Percentiles rank a stretch among this genome's conserved stretches.
Conservation (phyloP, 2,329 filamentous ascomycete genomes). For the Scedosporium aurantiacum region DNA sequence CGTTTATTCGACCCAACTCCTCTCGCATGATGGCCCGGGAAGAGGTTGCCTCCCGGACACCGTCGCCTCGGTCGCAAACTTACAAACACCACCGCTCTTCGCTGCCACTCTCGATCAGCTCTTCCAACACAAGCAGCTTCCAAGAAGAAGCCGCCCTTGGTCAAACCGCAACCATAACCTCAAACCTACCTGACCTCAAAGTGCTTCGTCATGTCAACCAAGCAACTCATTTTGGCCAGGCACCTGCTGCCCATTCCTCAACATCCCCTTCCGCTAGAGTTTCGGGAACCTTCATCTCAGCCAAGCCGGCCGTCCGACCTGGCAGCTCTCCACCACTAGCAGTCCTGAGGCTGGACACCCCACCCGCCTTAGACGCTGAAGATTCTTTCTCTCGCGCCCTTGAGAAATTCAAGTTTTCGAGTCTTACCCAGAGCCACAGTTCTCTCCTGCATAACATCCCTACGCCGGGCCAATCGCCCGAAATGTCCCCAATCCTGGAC, state of each 20-base stretch:
- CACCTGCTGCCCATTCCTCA: neutral
- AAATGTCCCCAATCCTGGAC: conserved; percentile 17
- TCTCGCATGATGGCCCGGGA: conserved; percentile 47
- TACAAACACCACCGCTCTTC: conserved; percentile 5
- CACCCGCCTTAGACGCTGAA: conserved; percentile 20
- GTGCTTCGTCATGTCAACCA: neutral
- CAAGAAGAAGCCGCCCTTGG: neutral
- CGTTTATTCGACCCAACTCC: conserved; percentile 44
- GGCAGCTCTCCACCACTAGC: conserved; percentile 4
- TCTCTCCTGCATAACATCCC: conserved; percentile 14
- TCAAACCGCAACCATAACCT: neutral
- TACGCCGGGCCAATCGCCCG: conserved; percentile 23
- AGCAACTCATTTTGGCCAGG: neutral
- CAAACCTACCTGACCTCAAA: neutral
- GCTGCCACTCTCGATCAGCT: conserved; percentile 5
- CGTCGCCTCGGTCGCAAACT: conserved; percentile 11
- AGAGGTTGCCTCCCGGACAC: conserved; percentile 23
- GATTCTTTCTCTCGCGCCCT: conserved; percentile 7
- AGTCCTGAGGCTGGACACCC: conserved; percentile 17
- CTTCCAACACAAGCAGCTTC: neutral
- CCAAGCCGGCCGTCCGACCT: neutral
- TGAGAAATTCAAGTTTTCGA: conserved; percentile 17
- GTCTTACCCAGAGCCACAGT: conserved; percentile 9
- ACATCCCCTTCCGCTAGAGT: neutral
- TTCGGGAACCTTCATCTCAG: neutral